These are phyloP conservation scores for Radiomyces spectabilis DNA, from an alignment of 192 early-diverging fungal species.

Conservation along the genomic window DNA sequence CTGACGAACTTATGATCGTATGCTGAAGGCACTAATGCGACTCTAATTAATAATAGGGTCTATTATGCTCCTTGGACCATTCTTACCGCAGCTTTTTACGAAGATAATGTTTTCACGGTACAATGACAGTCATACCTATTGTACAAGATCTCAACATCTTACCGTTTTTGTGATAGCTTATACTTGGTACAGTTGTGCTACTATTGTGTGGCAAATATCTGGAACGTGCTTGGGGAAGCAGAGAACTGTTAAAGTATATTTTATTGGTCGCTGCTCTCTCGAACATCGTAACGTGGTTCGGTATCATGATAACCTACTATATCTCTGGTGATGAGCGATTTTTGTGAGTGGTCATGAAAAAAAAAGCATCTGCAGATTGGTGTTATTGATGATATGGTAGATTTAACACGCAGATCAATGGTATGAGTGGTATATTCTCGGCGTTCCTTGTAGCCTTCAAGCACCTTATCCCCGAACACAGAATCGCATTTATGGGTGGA, in stretches of 20 bases:
- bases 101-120: slow-evolving; percentile 41
- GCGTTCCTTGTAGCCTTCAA: slow-evolving; percentile 85
- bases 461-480: slow-evolving; percentile 84
- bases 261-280: slow-evolving; percentile 43
- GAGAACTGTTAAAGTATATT: slow-evolving; percentile 67
- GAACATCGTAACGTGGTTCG: slow-evolving; percentile 46
- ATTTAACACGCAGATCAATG: slow-evolving; percentile 56
- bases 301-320: slow-evolving; percentile 48
- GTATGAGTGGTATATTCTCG: slow-evolving; percentile 61
- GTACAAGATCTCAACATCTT: neutral
- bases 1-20: neutral
- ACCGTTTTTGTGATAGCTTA: slow-evolving; percentile 18
- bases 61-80: slow-evolving; percentile 47
- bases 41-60: too few species aligned
- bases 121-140: too few species aligned
- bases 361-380: neutral
- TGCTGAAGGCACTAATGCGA: too few species aligned
- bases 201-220: slow-evolving; percentile 68
- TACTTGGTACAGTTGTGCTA: slow-evolving; percentile 31
- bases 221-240: slow-evolving; percentile 77
- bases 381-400: slow-evolving; percentile 18
- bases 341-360: slow-evolving; percentile 36
- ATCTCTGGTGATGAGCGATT: slow-evolving; percentile 45
- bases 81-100: slow-evolving; percentile 48
- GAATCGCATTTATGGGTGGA: slow-evolving; percentile 54